Conservation (phyloP, 768 basidiomycete genomes). For the Mycena capillaripes region DNA sequence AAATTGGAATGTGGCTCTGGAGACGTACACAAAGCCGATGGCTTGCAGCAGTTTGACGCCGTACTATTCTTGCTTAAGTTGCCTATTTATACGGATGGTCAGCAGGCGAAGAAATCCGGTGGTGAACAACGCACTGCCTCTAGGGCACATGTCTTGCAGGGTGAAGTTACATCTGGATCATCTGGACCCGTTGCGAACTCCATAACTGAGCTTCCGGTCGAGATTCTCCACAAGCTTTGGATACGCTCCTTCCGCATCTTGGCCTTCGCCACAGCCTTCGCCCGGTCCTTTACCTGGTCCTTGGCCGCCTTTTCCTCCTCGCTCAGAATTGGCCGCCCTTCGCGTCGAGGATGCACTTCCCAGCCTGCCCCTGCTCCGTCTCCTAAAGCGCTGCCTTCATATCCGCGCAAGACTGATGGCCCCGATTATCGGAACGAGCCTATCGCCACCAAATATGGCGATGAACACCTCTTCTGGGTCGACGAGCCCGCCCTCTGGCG, state of each 20-base stretch:
- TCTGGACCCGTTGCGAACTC: conserved; percentile 82
- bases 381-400: conserved; percentile 96
- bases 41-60: conserved; percentile 89
- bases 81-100: conserved; percentile 56
- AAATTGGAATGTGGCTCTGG: no score
- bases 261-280: conserved; percentile 84
- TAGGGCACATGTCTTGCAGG: conserved; percentile 81
- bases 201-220: conserved; percentile 85
- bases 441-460: conserved; percentile 91
- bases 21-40: conserved; percentile 87
- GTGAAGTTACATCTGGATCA: conserved; percentile 76
- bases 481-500: conserved; percentile 87
- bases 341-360: conserved; percentile 68
- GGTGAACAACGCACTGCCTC: conserved; percentile 74
- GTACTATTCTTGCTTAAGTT: conserved; percentile 88
- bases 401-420: conserved; percentile 89
- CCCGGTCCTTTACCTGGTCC: conserved; percentile 81
- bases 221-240: conserved; percentile 83
- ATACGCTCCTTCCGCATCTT: conserved; percentile 84
- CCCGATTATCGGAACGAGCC: conserved; percentile 90
- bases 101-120: neutral
- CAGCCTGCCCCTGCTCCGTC: conserved; percentile 67
- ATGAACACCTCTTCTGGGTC: conserved; percentile 89
- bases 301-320: conserved; percentile 82
- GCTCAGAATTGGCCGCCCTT: conserved; percentile 67